Evolutionary conservation across 176 grass and related monocot genomes (phyloP), one percentile per base, ranked within the genome.

Genomic region (Paspalum notatum): DNA sequence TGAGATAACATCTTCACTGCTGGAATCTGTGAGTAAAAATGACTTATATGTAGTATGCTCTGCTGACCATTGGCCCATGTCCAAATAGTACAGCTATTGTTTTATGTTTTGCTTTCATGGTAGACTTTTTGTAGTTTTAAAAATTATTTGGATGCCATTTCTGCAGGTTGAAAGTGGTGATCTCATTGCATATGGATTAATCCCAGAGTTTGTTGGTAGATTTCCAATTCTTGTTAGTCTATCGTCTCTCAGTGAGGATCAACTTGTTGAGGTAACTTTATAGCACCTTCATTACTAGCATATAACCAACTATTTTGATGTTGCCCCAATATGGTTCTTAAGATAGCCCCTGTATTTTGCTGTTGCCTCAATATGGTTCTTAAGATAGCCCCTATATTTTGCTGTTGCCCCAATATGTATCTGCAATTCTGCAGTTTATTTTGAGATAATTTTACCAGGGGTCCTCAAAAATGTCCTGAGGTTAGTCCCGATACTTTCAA

Each of bases 191-290:
- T 92, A 92, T 77, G 91, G 91, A 74, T 85, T 92, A 27, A 92
- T 92, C 24, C 87, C 91, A 74, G 91, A 92, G 68, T 92, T 92
- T 74, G 87, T 92, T 51, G 91, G 91, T 72, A 92, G 91, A 77
- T 92, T 92, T 89, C 87, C 91, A 56, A 77, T 92, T 87, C 84
- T 92, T 89, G 87, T 89, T 86, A 89, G 87, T 89, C 74, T 92
- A 50, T 92, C 84, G 17, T 85, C 87, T 4, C 91, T 92, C 26
- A 92, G 78, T 2, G 87, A 89, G 56, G 91, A 92, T 74, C 91
- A 92, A 70, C 87, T 92, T 84, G 91, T 92, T 73, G 87, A 92
- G 87, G 91, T 92, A 79, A 72, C 39, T 71, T 86, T 40, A 20
- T 62, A 0, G 4, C n/a, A 24, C 12, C 42, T 68, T 46, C 27